A percentile compares a stretch with the other conserved stretches of the same genome.
phyloP scores from a whole-genome alignment of 2,329 filamentous ascomycete genomes.

The Aspergillus ustus region DNA sequence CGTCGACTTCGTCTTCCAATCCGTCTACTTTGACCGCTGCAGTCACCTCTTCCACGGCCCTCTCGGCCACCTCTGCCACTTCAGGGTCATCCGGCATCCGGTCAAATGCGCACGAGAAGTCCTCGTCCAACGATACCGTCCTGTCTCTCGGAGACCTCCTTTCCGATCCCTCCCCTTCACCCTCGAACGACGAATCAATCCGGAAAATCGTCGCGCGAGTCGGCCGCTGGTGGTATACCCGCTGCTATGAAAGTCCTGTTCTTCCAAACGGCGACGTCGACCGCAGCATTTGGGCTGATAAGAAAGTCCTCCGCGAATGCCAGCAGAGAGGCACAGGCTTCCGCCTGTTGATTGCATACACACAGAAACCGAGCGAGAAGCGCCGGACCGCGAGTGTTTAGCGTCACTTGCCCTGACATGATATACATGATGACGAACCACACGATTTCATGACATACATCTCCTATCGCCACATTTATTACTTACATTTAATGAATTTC shows the following conservation, averaged over 20 bases:
- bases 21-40: constrained; percentile 36
- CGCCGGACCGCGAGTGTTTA: constrained; percentile 51
- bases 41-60: constrained; percentile 30
- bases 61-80: constrained; percentile 30
- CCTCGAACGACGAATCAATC: constrained; percentile 78
- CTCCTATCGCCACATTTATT: neutral
- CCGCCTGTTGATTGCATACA: constrained; percentile 88
- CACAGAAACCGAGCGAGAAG: constrained; percentile 70
- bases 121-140: constrained; percentile 44
- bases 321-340: constrained; percentile 85
- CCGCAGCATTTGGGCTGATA: constrained; percentile 79
- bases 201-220: constrained; percentile 91
- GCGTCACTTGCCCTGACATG: neutral
- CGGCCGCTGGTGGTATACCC: constrained; percentile 94
- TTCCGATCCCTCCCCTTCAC: constrained; percentile 69
- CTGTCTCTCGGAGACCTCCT: constrained; percentile 71
- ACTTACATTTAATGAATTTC: constrained; percentile 11
- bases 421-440: constrained; percentile 18
- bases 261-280: constrained; percentile 54
- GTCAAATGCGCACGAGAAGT: constrained; percentile 31
- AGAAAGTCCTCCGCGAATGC: constrained; percentile 77
- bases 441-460: constrained; percentile 8
- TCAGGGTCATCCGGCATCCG: constrained; percentile 20
- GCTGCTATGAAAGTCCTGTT: constrained; percentile 80
- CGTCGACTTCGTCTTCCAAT: constrained; percentile 44